Percentiles rank a stretch among this genome's conserved stretches.
Evolutionary conservation across 2,329 filamentous ascomycete genomes (phyloP).

Genomic region (Mariannaea elegans): DNA sequence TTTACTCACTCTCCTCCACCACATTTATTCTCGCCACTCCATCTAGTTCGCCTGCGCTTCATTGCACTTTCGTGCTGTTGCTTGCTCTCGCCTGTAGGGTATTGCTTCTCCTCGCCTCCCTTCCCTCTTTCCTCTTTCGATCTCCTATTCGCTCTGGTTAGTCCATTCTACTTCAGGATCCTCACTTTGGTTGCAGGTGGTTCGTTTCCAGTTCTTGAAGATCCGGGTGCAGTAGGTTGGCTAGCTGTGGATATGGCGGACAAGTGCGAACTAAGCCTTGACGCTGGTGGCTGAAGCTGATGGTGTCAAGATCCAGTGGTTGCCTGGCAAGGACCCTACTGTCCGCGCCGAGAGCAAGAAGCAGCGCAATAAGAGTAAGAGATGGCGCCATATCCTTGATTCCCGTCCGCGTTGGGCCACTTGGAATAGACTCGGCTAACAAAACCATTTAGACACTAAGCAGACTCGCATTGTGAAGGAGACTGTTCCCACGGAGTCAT

Average conservation of each 20-base stretch:
- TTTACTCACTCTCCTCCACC: conserved; percentile 21
- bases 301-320: conserved; percentile 98
- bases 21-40: conserved; percentile 37
- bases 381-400: background rate
- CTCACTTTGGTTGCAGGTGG: too few relatives aligned
- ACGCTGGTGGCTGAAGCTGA: too few relatives aligned
- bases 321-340: conserved; percentile 89
- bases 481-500: conserved; percentile 97
- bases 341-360: conserved; percentile 98
- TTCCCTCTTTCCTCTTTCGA: conserved; percentile 9
- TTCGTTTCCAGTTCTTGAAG: too few relatives aligned
- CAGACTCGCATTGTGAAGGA: conserved; percentile 99
- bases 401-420: too few relatives aligned
- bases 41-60: conserved; percentile 36
- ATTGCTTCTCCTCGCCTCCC: conserved; percentile 10
- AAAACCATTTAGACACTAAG: conserved; percentile 81
- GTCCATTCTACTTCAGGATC: conserved; percentile 27
- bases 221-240: too few relatives aligned
- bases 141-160: conserved; percentile 30
- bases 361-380: conserved; percentile 97
- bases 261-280: too few relatives aligned
- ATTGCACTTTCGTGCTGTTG: background rate
- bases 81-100: conserved; percentile 35
- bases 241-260: too few relatives aligned
- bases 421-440: conserved; percentile 8